Evolutionary conservation across 2,329 filamentous ascomycete genomes (phyloP), one percentile per base, ranked within the genome.

Genomic region (Drechslera avenae): DNA sequence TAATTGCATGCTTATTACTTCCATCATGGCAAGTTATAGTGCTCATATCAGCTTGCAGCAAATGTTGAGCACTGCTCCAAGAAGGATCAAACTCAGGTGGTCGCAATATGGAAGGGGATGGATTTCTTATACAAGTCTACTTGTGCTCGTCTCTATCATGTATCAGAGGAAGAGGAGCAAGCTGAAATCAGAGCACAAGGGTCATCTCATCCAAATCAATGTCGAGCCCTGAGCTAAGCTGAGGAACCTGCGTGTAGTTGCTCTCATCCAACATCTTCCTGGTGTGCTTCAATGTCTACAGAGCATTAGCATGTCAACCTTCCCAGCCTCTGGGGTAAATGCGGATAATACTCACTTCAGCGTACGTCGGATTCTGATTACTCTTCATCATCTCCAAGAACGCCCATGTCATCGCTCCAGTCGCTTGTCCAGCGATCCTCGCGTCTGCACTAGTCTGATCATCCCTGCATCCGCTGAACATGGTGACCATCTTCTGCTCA

Each of bases 361-460:
- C 68, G 53, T 78, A 79, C 14, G 68, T 73, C 16, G 73, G 75
- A 30, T 62, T 64, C 8, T 61, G 42, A 3, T 60, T 64, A n/a
- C 52, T 57, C 56, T 72, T 75, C 73, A 78, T 77, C 4, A 68
- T 68, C 55, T 79, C 71, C 37, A 79, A 57, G 43, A 80, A 79
- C 1, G 77, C 77, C 76, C 76, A 79, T 16, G 71, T 76, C 78
- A 79, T 79, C 0, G 78, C 78, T 0, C 78, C 78, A 1, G 73
- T 75, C 32, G 72, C 69, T 32, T 70, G 64, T 0, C 78, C 78
- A 10, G 69, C 61, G 32, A 81, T 81, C 14, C 63, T 70, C 10
- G 78, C 77, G 68, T 80, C 78, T 14, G 79, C 79, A 43, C 71
- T 76, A 1, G 79, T 81, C 48, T 81, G 78, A 39, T 81, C 78